A percentile compares a stretch with the other conserved stretches of the same genome.
Conservation (phyloP, 208 protist species). For the Crithidia bombi region DNA sequence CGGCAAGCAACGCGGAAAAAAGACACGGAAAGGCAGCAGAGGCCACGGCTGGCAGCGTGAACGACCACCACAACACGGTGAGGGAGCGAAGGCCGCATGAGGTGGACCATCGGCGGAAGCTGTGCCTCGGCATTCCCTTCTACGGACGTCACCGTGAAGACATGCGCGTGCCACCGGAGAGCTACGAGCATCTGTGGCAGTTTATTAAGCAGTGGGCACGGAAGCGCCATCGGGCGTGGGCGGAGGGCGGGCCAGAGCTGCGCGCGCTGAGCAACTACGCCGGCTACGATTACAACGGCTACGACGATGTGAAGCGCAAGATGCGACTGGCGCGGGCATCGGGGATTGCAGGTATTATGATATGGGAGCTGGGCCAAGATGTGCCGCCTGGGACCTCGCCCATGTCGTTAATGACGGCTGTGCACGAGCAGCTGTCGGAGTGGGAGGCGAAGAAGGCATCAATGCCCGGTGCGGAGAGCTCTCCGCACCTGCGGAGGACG, state of each 20-base stretch:
- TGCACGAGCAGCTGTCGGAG: slow-evolving; percentile 48
- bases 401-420: slow-evolving; percentile 56
- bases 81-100: not conserved
- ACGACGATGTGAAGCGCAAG: slow-evolving; percentile 52
- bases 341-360: slow-evolving; percentile 64
- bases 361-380: slow-evolving; percentile 83
- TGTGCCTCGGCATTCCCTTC: slow-evolving; percentile 73
- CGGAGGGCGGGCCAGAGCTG: slow-evolving; percentile 33
- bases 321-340: slow-evolving; percentile 52
- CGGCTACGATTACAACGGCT: slow-evolving; percentile 49
- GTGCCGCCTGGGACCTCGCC: slow-evolving; percentile 45
- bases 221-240: slow-evolving; percentile 38
- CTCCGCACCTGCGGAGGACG: not conserved
- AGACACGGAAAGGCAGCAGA: not conserved
- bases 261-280: slow-evolving; percentile 37
- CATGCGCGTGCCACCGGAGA: slow-evolving; percentile 34
- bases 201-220: slow-evolving; percentile 43
- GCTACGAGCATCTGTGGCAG: slow-evolving; percentile 48
- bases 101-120: slow-evolving; percentile 32
- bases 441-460: slow-evolving; percentile 29
- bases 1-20: not conserved
- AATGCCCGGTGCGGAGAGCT: too few species aligned
- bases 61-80: not conserved
- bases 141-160: slow-evolving; percentile 51
- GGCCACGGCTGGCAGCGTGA: not conserved